Percentiles rank a stretch among this genome's conserved stretches.
Conservation (phyloP, 805 yeast genomes). For the Teunomyces aglyptinius region DNA sequence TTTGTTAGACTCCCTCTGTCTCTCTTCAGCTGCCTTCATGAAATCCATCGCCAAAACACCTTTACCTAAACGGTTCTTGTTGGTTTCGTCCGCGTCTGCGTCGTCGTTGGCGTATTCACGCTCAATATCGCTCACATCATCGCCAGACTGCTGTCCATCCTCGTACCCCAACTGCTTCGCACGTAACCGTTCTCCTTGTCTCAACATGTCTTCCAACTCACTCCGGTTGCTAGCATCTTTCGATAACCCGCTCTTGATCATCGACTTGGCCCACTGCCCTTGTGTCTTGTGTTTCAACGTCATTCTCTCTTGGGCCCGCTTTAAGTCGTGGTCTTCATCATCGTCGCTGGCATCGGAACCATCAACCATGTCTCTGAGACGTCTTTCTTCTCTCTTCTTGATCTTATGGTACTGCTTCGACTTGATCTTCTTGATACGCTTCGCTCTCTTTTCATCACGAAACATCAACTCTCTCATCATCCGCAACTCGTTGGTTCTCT, state of each 20-base stretch:
- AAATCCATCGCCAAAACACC: slow-evolving; percentile 94
- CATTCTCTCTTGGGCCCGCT: slow-evolving; percentile 91
- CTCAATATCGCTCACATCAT: slow-evolving; percentile 49
- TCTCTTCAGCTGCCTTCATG: slow-evolving; percentile 85
- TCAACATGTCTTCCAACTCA: slow-evolving; percentile 92
- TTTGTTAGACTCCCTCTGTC: slow-evolving; percentile 58
- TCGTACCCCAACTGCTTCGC: slow-evolving; percentile 67
- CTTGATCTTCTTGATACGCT: slow-evolving; percentile 89
- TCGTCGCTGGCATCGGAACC: slow-evolving; percentile 53
- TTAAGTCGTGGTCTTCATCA: slow-evolving; percentile 63
- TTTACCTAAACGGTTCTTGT: slow-evolving; percentile 58
- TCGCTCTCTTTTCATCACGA: slow-evolving; percentile 89
- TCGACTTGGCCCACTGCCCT: slow-evolving; percentile 84
- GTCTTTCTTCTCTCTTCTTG: slow-evolving; percentile 77
- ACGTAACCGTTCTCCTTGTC: slow-evolving; percentile 78
- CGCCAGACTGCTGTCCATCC: slow-evolving; percentile 55
- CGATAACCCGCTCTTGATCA: slow-evolving; percentile 86
- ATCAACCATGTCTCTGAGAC: slow-evolving; percentile 65
- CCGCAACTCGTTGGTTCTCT: slow-evolving; percentile 78
- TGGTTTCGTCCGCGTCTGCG: slow-evolving; percentile 34
- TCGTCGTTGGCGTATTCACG: slow-evolving; percentile 34
- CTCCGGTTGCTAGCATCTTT: slow-evolving; percentile 81
- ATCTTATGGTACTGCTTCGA: slow-evolving; percentile 86
- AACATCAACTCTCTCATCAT: slow-evolving; percentile 95
- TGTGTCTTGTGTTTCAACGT: slow-evolving; percentile 84